Evolutionary conservation across 2,329 filamentous ascomycete genomes (phyloP), one percentile per base, ranked within the genome.

Genomic region (Geoglossum cookeanum): DNA sequence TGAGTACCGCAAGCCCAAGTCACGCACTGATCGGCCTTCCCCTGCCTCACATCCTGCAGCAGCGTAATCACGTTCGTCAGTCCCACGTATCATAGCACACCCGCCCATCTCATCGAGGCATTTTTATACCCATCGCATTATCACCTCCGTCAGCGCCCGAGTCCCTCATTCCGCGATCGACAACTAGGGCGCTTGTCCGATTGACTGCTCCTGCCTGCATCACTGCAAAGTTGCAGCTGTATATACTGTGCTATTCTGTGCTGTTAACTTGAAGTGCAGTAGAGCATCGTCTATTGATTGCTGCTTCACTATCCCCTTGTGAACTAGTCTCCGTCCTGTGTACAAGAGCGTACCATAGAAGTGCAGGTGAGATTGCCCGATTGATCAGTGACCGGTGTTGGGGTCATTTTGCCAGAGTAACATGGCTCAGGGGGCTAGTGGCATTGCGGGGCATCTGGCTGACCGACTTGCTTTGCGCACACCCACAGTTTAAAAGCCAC

Each of bases 21-120:
- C 49, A 53, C 49, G 49, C 30, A 7, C 33, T 2, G 17, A 2
- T 30, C 30, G n/a, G 9, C 3, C 11, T 17, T 52, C 47, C 27
- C 48, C 48, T 32, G 48, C 48, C 32, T 15, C 4, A 22, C 11
- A 29, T 29, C 49, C 49, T 53, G 30, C 49, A 53, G 30, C 49
- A 3, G 29, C 22, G 30, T 9, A 35, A 53, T 53, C 29, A 35
- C 49, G 22, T 53, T 53, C 49, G 49, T 53, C 49, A 53, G 49
- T 53, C 49, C 49, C 49, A 53, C 49, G 49, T 53, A 53, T 53
- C 49, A 53, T 33, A 33, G 6, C 22, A n/a, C 49, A 17, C 30
- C 49, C 49, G 49, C 49, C 49, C 49, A 30, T 53, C 49, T 53
- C 49, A 53, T 53, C 49, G 49, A 53, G 49, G 49, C 49, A 53